Evolutionary conservation across 495 filamentous ascomycete genomes (phyloP).

Genomic region (Podospora pseudoanserina): DNA sequence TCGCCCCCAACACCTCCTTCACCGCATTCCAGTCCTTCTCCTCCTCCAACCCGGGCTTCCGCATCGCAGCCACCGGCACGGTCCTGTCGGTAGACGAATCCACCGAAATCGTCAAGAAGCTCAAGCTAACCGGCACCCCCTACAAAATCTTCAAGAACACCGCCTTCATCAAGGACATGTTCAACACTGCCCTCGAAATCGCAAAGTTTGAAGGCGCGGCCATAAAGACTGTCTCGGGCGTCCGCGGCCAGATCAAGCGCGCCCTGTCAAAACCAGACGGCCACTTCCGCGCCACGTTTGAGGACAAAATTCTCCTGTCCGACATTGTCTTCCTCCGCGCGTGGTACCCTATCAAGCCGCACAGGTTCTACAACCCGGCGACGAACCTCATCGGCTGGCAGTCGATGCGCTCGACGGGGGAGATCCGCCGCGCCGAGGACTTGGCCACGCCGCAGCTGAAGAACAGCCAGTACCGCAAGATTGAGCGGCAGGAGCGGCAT

Average conservation of each 20-base stretch:
- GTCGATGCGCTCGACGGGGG: slow-evolving; percentile 89
- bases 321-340: slow-evolving; percentile 94
- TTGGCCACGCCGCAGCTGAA: slow-evolving; percentile 72
- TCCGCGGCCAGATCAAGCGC: slow-evolving; percentile 94
- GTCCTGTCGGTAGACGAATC: slow-evolving; percentile 90
- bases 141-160: slow-evolving; percentile 99
- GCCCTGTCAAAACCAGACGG: slow-evolving; percentile 89
- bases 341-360: slow-evolving; percentile 93
- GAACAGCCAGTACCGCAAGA: slow-evolving; percentile 76
- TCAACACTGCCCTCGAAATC: slow-evolving; percentile 83
- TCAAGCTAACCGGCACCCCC: slow-evolving; percentile 71
- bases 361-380: slow-evolving; percentile 93
- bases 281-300: slow-evolving; percentile 92
- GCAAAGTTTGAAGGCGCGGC: slow-evolving; percentile 97
- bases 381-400: slow-evolving; percentile 88
- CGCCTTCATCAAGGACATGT: slow-evolving; percentile 98
- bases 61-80: slow-evolving; percentile 88
- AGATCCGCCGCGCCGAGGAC: slow-evolving; percentile 73
- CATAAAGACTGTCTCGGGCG: slow-evolving; percentile 91
- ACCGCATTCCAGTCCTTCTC: slow-evolving; percentile 90
- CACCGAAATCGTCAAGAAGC: slow-evolving; percentile 96
- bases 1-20: slow-evolving; percentile 94
- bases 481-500: slow-evolving; percentile 75
- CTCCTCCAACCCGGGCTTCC: slow-evolving; percentile 83
- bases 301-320: slow-evolving; percentile 95